phyloP scores from a whole-genome alignment of 805 yeast genomes.

The Nakazawaea siamensis region DNA sequence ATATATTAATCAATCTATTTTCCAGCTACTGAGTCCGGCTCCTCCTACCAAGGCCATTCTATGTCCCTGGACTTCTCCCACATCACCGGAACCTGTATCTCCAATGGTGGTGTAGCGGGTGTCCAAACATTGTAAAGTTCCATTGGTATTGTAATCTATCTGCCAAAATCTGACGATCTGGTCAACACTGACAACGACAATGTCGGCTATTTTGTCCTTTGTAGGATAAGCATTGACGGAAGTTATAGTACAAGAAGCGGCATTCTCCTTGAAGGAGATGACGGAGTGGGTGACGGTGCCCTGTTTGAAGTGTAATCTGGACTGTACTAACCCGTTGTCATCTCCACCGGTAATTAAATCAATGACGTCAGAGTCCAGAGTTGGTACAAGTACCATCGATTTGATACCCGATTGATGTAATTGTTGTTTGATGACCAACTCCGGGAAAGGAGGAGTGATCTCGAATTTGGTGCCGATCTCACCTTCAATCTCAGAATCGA shows the following conservation, averaged over 20 bases:
- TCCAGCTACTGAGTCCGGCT: conserved; percentile 64
- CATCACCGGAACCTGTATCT: conserved; percentile 74
- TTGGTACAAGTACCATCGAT: conserved; percentile 24
- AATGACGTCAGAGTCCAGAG: conserved; percentile 5
- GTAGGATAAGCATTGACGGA: conserved; percentile 25
- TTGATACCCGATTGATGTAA: conserved; percentile 87
- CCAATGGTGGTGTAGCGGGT: conserved; percentile 72
- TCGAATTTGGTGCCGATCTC: conserved; percentile 4
- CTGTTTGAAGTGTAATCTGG: conserved; percentile 25
- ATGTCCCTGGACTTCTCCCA: conserved; percentile 20
- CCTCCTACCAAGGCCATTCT: conserved; percentile 58
- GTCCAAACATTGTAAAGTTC: conserved; percentile 22
- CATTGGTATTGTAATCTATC: conserved; percentile 18
- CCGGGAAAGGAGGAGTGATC: conserved; percentile 15
- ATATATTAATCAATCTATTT: conserved; percentile 11
- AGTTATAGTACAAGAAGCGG: conserved; percentile 87
- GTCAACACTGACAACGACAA: conserved; percentile 73
- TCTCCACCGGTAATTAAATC: conserved; percentile 80
- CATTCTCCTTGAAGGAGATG: conserved; percentile 33
- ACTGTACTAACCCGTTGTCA: conserved; percentile 63
- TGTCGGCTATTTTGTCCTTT: conserved; percentile 13
- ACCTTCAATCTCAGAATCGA: conserved; percentile 3
- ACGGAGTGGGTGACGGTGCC: conserved; percentile 20
- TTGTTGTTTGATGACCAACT: conserved; percentile 31
- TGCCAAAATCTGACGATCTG: conserved; percentile 69